Conservation (phyloP, 768 basidiomycete species). For the Termitomyces eurrhizus region DNA sequence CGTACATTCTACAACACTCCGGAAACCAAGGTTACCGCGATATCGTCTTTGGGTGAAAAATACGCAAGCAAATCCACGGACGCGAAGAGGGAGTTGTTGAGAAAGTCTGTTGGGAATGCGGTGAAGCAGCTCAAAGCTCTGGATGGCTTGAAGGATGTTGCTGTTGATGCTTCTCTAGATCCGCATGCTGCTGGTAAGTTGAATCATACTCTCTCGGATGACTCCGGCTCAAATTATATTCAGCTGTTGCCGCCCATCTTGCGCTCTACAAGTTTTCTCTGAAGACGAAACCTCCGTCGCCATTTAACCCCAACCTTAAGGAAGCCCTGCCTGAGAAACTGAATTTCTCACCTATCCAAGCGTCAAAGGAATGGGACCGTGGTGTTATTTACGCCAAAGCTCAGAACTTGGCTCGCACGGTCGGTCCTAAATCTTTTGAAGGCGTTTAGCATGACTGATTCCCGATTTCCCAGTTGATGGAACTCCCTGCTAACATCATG, state of each 20-base stretch:
- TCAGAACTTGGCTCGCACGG: slow-evolving; percentile 79
- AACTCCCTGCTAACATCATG: slow-evolving; percentile 82
- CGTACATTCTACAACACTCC: slow-evolving; percentile 62
- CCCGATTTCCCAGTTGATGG: slow-evolving; percentile 55
- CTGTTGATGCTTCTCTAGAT: slow-evolving; percentile 61
- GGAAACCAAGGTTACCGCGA: slow-evolving; percentile 40
- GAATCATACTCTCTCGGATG: neutral
- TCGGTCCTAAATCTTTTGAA: slow-evolving; percentile 25
- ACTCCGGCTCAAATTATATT: neutral
- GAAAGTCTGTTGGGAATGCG: slow-evolving; percentile 68
- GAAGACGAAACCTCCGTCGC: slow-evolving; percentile 67
- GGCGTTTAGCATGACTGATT: neutral
- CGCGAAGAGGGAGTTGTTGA: slow-evolving; percentile 59
- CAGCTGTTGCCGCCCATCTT: slow-evolving; percentile 77
- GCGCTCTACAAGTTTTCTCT: slow-evolving; percentile 74
- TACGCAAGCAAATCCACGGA: slow-evolving; percentile 42
- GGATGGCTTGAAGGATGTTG: slow-evolving; percentile 58
- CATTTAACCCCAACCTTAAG: slow-evolving; percentile 57
- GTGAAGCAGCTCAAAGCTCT: slow-evolving; percentile 64
- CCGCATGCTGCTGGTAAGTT: slow-evolving; percentile 73
- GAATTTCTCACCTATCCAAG: slow-evolving; percentile 39
- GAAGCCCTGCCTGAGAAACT: slow-evolving; percentile 49
- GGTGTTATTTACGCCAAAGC: slow-evolving; percentile 72
- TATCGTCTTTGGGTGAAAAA: slow-evolving; percentile 57
- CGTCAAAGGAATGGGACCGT: slow-evolving; percentile 63